These are phyloP conservation scores for Yamadazyma triangularis DNA, from an alignment of 1,139 yeast species.

Conservation along the genomic window DNA sequence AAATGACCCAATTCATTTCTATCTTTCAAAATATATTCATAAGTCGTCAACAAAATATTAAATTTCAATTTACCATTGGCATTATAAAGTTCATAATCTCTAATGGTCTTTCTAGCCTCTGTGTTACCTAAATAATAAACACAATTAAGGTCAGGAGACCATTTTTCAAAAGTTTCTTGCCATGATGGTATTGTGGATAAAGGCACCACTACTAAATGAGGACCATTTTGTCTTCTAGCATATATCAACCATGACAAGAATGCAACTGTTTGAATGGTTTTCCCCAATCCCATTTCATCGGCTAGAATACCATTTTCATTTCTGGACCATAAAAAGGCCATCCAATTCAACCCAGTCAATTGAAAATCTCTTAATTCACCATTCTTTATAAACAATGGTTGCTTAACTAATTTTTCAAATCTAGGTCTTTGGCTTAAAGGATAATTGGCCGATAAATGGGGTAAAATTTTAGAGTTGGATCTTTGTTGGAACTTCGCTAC, in stretches of 20 bases:
- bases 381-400: conserved; percentile 85
- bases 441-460: conserved; percentile 75
- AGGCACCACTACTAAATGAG: conserved; percentile 94
- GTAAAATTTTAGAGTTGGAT: conserved; percentile 77
- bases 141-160: conserved; percentile 97
- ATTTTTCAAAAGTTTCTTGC: conserved; percentile 97
- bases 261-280: conserved; percentile 95
- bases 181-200: conserved; percentile 96
- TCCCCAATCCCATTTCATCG: conserved; percentile 99
- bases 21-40: conserved; percentile 92
- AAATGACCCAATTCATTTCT: conserved; percentile 72
- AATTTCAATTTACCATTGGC: conserved; percentile 69
- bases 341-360: conserved; percentile 97
- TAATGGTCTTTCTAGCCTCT: conserved; percentile 72
- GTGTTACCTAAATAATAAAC: conserved; percentile 92
- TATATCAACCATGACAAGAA: conserved; percentile 92
- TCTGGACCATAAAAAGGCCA: conserved; percentile 98
- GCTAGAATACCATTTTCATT: conserved; percentile 97
- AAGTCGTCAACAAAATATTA: conserved; percentile 85
- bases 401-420: conserved; percentile 80
- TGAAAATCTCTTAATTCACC: conserved; percentile 97
- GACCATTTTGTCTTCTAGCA: conserved; percentile 95
- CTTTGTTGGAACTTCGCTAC: conserved; percentile 82
- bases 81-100: conserved; percentile 79
- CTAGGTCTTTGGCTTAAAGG: conserved; percentile 71